Percentiles rank a stretch among this genome's conserved stretches.
These are phyloP conservation scores for Colletotrichum sp. DNA, from an alignment of 2,329 filamentous ascomycete species.

Conservation along the genomic window DNA sequence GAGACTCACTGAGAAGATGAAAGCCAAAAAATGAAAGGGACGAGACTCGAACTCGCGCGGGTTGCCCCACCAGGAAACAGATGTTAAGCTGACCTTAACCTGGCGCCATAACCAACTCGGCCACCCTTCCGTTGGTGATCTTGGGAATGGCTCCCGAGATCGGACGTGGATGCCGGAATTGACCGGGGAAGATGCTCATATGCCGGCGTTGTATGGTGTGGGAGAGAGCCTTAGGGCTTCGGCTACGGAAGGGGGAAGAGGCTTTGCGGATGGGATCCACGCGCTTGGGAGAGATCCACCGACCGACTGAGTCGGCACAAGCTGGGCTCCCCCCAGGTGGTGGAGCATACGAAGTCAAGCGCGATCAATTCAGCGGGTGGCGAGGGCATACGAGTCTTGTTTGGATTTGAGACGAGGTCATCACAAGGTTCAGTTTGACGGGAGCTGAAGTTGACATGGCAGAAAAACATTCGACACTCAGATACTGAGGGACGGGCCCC, in stretches of 20 bases:
- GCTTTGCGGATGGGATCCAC: neutral
- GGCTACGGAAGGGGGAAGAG: neutral
- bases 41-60: slow-evolving; percentile 22
- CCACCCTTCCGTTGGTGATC: slow-evolving; percentile 10
- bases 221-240: slow-evolving; percentile 1
- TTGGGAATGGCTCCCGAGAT: neutral
- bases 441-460: neutral
- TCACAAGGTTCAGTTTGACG: neutral
- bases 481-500: rapidly evolving
- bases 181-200: neutral
- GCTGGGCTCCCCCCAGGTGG: neutral
- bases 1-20: neutral
- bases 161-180: neutral
- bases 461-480: neutral
- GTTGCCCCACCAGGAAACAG: slow-evolving; percentile 22
- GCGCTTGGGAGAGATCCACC: neutral
- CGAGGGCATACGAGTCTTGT: neutral
- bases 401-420: neutral
- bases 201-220: neutral
- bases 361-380: neutral
- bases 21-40: slow-evolving; percentile 7
- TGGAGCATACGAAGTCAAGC: neutral
- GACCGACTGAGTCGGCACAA: neutral
- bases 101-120: slow-evolving; percentile 22
- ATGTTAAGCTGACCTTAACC: slow-evolving; percentile 20